These are phyloP conservation scores for Penicillium verrucosum DNA, from an alignment of 2,329 filamentous ascomycete species.

Conservation along the genomic window DNA sequence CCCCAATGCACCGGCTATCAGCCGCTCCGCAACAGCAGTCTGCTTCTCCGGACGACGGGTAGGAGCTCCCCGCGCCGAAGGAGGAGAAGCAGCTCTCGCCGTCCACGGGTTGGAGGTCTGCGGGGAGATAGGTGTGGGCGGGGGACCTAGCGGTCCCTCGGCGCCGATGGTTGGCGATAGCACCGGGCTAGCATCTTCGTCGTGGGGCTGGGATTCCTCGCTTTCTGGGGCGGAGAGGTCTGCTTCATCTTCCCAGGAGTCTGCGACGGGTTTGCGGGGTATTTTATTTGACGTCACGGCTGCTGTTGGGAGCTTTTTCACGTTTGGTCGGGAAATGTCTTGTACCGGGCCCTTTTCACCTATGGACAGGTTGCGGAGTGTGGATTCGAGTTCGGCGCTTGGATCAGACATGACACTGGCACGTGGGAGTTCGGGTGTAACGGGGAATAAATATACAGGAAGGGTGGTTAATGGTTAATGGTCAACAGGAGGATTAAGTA, in stretches of 20 bases:
- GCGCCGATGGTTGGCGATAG: conserved; percentile 28
- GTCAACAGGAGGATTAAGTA: neutral
- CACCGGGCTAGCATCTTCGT: conserved; percentile 24
- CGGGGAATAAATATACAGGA: neutral
- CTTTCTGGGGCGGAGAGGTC: conserved; percentile 47
- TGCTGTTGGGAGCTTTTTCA: conserved; percentile 2
- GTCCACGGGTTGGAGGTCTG: conserved; percentile 30
- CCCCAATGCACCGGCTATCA: conserved; percentile 87
- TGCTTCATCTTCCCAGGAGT: conserved; percentile 76
- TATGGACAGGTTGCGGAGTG: conserved; percentile 32
- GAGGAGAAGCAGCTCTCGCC: conserved; percentile 11
- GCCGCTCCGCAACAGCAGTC: conserved; percentile 79
- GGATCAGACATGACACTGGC: conserved; percentile 22
- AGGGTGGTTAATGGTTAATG: neutral
- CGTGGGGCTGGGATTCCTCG: conserved; percentile 23
- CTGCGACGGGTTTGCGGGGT: conserved; percentile 48
- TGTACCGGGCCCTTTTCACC: conserved; percentile 28
- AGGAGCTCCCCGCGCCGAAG: conserved; percentile 15
- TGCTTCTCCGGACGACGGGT: conserved; percentile 75
- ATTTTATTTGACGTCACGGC: conserved; percentile 7
- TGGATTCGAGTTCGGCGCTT: conserved; percentile 31
- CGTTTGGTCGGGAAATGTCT: conserved; percentile 26
- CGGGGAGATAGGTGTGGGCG: conserved; percentile 65
- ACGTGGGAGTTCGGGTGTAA: neutral
- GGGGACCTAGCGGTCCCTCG: conserved; percentile 52